Evolutionary conservation across 1,139 yeast genomes (phyloP), one percentile per base, ranked within the genome.

Genomic region (Kurtzmaniella quercitrusa): DNA sequence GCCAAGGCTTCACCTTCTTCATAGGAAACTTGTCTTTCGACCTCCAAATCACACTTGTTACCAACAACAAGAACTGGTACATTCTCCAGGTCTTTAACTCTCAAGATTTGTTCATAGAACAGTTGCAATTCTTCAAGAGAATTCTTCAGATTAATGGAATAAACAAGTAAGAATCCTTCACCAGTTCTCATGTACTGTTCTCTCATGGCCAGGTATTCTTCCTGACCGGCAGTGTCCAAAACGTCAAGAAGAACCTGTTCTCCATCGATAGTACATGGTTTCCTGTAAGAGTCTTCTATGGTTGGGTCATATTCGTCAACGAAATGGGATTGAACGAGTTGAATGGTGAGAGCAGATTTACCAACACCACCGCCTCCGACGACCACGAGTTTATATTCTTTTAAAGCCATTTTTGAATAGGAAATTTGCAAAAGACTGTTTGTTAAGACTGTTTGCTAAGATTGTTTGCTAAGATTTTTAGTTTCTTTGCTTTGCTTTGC

Each of bases 341-440:
- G 95, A 52, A 91, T 90, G 43, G 97, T 91, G 51, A 91, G 72
- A 9, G 98, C 98, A 10, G 96, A 87, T 65, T 93, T 93, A 68
- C 98, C 98, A 48, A 93, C 98, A 65, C 96, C 97, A 65, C 98
- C 98, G 41, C 96, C 98, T 46, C 98, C 98, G 43, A 93, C 96
- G 46, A 93, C 97, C 17, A 91, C 96, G 50, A 93, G 70, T 61
- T 91, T 89, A 65, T 84, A 89, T 63, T 85, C 94, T 62, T 82
- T 73, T 53, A 77, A 62, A 19, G 25, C 38, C 66, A 61, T 70
- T 42, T 39, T 51, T 21, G 23, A 21, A 8, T 21, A 5, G 46
- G 8, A 12, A 9, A 14, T 33, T 34, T 34, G 11, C 3, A 19
- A 10, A 17, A 15, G 6, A 4, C 12, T 31, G 7, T 31, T 17